Evolutionary conservation across 306 rosid species (phyloP).

Genomic region (Parietaria judaica): DNA sequence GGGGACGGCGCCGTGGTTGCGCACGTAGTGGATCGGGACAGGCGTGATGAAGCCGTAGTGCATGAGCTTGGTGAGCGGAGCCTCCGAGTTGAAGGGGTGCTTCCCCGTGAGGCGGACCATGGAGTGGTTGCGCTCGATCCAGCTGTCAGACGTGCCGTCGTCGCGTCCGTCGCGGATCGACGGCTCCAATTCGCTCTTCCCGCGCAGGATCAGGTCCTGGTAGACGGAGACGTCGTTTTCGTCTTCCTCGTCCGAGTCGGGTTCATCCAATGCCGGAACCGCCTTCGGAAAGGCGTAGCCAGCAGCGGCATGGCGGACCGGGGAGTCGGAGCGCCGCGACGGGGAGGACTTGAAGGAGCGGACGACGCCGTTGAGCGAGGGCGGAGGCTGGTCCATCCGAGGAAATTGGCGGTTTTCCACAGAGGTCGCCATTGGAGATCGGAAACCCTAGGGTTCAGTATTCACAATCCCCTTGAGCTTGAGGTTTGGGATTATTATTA

Average conservation of each 20-base stretch:
- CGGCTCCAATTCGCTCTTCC: constrained; percentile 37
- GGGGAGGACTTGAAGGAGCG: constrained; percentile 29
- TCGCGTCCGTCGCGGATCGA: constrained; percentile 49
- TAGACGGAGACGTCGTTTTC: neutral
- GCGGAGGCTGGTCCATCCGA: constrained; percentile 19
- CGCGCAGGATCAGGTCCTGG: constrained; percentile 25
- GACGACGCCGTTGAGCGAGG: constrained; percentile 29
- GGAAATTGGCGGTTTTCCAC: constrained; percentile 44
- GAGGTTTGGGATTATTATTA: neutral
- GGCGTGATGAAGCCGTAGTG: constrained; percentile 81
- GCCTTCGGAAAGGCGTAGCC: constrained; percentile 1
- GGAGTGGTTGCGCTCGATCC: constrained; percentile 58
- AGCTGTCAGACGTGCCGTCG: constrained; percentile 56
- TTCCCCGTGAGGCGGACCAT: constrained; percentile 74
- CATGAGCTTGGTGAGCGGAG: constrained; percentile 60
- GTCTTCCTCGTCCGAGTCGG: constrained; percentile 16
- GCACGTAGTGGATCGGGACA: constrained; percentile 70
- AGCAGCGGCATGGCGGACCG: constrained; percentile 11
- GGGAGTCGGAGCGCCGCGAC: constrained; percentile 21
- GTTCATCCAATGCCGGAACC: constrained; percentile 8
- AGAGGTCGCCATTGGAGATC: constrained; percentile 50
- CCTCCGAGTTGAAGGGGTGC: constrained; percentile 71
- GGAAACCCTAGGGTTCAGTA: neutral
- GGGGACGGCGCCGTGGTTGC: constrained; percentile 69
- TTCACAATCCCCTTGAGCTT: neutral